These are phyloP conservation scores for Clitopilus passeckerianus DNA, from an alignment of 768 basidiomycete species.

Conservation along the genomic window DNA sequence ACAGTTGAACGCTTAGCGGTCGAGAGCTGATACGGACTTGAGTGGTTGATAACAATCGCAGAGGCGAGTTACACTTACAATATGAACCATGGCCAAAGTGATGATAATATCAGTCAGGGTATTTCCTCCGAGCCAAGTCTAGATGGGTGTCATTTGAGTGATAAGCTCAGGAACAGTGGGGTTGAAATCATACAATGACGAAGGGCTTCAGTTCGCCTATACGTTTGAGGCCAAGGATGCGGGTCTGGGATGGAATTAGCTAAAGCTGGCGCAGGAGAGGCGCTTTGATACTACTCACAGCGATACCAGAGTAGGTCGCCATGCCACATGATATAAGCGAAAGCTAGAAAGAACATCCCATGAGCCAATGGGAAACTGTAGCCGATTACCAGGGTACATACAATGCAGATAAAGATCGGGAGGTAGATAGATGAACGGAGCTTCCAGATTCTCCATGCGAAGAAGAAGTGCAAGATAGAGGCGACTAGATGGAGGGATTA, in stretches of 20 bases:
- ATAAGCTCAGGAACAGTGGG: neutral
- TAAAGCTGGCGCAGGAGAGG: neutral
- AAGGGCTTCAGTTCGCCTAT: slow-evolving; percentile 1
- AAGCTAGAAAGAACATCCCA: neutral
- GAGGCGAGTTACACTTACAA: neutral
- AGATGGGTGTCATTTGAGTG: neutral
- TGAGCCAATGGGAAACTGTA: neutral
- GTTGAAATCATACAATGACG: slow-evolving; percentile 1
- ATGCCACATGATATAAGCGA: neutral
- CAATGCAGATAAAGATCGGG: neutral
- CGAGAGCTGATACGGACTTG: neutral
- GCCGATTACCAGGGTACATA: neutral
- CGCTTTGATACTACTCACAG: neutral
- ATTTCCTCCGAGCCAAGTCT: slow-evolving; percentile 5
- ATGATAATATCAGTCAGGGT: slow-evolving; percentile 2
- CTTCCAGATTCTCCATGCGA: slow-evolving; percentile 5
- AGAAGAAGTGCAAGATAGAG: slow-evolving; percentile 2
- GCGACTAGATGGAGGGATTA: neutral
- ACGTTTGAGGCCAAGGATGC: neutral
- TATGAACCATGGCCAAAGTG: slow-evolving; percentile 3
- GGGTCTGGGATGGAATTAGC: neutral
- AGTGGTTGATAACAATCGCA: neutral
- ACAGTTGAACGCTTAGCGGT: neutral
- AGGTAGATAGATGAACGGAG: neutral
- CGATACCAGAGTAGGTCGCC: slow-evolving; percentile 3